Base-by-base conservation (phyloP, 2,329 filamentous ascomycete species). In the Trichophyton schoenleinii region DNA sequence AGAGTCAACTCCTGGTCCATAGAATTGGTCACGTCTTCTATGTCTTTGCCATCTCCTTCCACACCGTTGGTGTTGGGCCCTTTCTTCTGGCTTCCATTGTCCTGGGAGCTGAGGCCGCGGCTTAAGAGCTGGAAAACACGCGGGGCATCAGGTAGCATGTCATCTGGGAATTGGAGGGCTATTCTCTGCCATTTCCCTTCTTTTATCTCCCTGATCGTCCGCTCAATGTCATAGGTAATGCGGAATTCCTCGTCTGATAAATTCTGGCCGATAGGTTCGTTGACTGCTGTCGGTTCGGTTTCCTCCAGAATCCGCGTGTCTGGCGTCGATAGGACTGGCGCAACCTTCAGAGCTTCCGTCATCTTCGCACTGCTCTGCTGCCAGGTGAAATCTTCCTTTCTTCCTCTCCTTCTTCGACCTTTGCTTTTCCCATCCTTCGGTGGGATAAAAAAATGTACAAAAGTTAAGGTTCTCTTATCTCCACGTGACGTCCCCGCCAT, bases 91-190 rank as follows among this genome's bases (percentile, higher is more conserved):
- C n/a, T 62, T 28, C 31, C 49, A 22, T 28, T 60, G 20, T 63
- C 25, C 25, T 55, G 20, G 13, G 46, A 65, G 44, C 73, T 72
- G 57, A 87, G 69, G 0, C 80, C 81, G 52, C 77, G 74, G 61
- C 78, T 78, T 64, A 95, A 74, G 0, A 84, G 77, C 60, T 86
- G 84, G 61, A 87, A 90, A 0, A 96, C 88, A 62, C 87, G 81
- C 3, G 90, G 87, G 7, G 89, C 89, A 79, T 99, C 91, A 0
- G 83, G 79, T 0, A 99, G 81, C 89, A 97, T 95, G 31, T 87
- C 81, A 75, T 99, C 94, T 0, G 94, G 92, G 67, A 99, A 97
- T 71, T 99, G 94, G n/a, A 99, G 77, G 0, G 91, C 94, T 36
- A 99, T 83, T 58, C 87, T 83, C 64, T 77, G 82, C 82, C 89